phyloP scores from a whole-genome alignment of 257 asterid species.

The Jacaranda mimosifolia region DNA sequence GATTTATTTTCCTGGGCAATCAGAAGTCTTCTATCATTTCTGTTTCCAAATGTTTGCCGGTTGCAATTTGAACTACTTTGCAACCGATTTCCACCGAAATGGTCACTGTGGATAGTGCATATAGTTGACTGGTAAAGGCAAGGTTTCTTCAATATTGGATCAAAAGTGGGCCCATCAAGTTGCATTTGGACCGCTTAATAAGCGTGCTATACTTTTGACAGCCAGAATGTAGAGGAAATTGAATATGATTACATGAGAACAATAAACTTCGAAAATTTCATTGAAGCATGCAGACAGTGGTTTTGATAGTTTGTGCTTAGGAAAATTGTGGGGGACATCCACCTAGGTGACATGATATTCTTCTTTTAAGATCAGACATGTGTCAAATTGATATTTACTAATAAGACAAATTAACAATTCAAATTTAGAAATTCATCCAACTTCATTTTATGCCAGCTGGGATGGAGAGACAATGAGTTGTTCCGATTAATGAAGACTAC shows the following conservation, averaged over 20 bases:
- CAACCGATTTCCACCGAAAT: not conserved
- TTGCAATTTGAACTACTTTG: conserved; percentile 14
- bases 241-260: not conserved
- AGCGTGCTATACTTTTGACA: conserved; percentile 5
- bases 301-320: conserved; percentile 23
- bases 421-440: conserved; percentile 22
- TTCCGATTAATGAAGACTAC: conserved; percentile 6
- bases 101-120: conserved; percentile 18
- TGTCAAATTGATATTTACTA: conserved; percentile 16
- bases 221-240: conserved; percentile 17
- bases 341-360: conserved; percentile 16
- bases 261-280: not conserved
- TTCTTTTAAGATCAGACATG: conserved; percentile 17
- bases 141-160: conserved; percentile 12
- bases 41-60: not conserved
- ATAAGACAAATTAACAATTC: conserved; percentile 23
- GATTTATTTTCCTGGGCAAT: conserved; percentile 21
- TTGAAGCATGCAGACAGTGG: not conserved
- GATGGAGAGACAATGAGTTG: conserved; percentile 17
- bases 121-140: conserved; percentile 19
- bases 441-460: conserved; percentile 33
- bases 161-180: not conserved
- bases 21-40: conserved; percentile 2
- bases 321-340: conserved; percentile 18
- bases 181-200: not conserved